Base-by-base conservation (phyloP, 306 rosid genomes). In the Corylus heterophylla region DNA sequence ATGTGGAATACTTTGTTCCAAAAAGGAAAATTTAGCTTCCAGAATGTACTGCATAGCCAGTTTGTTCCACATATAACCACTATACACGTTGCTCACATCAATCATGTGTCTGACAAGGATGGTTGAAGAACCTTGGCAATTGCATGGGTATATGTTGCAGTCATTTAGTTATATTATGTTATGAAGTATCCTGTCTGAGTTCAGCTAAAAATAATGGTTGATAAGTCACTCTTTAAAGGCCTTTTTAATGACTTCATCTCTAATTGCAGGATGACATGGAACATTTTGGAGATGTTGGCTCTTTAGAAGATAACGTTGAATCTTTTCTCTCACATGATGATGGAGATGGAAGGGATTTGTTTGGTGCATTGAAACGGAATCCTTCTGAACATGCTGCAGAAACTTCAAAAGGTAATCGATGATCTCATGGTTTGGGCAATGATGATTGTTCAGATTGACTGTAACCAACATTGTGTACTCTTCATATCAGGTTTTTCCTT, bases 341-440 rank as follows among this genome's bases (percentile, higher is more conserved):
- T 80, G 97, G 90, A 75, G 98, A 92, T 85, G 98, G 94, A 85
- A 88, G 96, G 88, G 98, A 94, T 81, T 78, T 90, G 85, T 94
- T 92, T 86, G 94, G 90, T 54, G 83, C 94, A 14, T 82, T 94
- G 83, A 92, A 90, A 81, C 87, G 87, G 50, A 92, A 87, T 85
- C 88, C 96, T 73, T 83, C 94, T 49, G 97, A 91, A 74, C 94
- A 92, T 75, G 85, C 97, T 78, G 76, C 97, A 48, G 98, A 92
- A 82, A 77, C 95, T 74, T 79, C 98, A 58, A 94, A 92, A 79
- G 89, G 98, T 94, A 87, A 84, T 80, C 12, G 79, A 80, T 74
- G 74, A 75, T 84, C 82, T 69, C 78, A 68, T 29, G 55, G 56
- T 69, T 85, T 84, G 62, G 73, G 51, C 52, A 73, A 39, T 73